phyloP scores from a whole-genome alignment of 2,329 filamentous ascomycete species.

The Pyricularia sp. region DNA sequence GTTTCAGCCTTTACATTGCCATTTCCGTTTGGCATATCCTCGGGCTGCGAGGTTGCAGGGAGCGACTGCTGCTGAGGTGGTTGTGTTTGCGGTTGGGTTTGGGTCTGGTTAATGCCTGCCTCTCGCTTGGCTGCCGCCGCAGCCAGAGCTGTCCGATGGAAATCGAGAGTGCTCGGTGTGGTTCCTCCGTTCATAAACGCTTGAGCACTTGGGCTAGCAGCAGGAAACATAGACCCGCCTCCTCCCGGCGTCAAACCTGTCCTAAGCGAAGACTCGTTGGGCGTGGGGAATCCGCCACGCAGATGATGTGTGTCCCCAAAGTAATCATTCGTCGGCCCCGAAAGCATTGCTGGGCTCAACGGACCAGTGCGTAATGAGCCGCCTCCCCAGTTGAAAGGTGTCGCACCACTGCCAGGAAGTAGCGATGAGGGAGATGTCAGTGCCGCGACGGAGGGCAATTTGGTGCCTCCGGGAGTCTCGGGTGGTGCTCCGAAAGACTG shows the following conservation, averaged over 20 bases:
- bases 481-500: slow-evolving; percentile 71
- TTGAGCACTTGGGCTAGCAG: slow-evolving; percentile 78
- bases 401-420: slow-evolving; percentile 62
- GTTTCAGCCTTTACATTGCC: slow-evolving; percentile 34
- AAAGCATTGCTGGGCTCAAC: slow-evolving; percentile 93
- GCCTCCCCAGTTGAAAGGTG: slow-evolving; percentile 68
- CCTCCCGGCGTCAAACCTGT: slow-evolving; percentile 90
- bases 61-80: slow-evolving; percentile 17
- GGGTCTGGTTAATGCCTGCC: slow-evolving; percentile 33
- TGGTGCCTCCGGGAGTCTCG: slow-evolving; percentile 74
- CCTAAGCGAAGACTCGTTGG: slow-evolving; percentile 89
- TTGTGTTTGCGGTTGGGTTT: slow-evolving; percentile 24
- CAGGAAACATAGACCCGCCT: slow-evolving; percentile 94
- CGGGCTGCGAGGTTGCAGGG: slow-evolving; percentile 44
- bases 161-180: slow-evolving; percentile 86
- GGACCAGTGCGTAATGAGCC: slow-evolving; percentile 86
- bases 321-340: slow-evolving; percentile 78
- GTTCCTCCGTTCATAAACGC: slow-evolving; percentile 71
- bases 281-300: slow-evolving; percentile 80
- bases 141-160: slow-evolving; percentile 84
- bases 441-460: slow-evolving; percentile 81
- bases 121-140: slow-evolving; percentile 60
- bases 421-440: slow-evolving; percentile 85
- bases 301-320: slow-evolving; percentile 73
- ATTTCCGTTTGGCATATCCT: slow-evolving; percentile 28